Evolutionary conservation across 225 moss, liverwort and hornwort species (phyloP).

Genomic region (Thuidium tamariscinum): DNA sequence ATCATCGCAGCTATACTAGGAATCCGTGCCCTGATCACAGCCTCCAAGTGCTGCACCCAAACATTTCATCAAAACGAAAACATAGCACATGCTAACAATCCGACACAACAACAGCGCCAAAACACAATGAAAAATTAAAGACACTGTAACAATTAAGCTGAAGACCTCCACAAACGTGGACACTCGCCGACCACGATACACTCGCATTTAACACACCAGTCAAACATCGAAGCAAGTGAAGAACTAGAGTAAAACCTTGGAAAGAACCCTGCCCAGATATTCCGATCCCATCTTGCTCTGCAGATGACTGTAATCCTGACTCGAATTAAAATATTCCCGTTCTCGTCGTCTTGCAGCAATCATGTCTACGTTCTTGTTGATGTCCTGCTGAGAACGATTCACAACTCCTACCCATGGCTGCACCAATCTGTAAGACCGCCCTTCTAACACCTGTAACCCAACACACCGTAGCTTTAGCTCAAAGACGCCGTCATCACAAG

Average conservation of each 20-base stretch:
- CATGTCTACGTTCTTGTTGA: conserved; percentile 60
- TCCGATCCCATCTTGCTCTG: conserved; percentile 55
- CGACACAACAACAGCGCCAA: neutral
- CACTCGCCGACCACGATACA: neutral
- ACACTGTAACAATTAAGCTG: neutral
- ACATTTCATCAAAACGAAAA: neutral
- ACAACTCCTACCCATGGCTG: conserved; percentile 40
- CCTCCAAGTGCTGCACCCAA: conserved; percentile 39
- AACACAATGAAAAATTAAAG: neutral
- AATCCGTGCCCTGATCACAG: conserved; percentile 37
- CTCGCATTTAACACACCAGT: neutral
- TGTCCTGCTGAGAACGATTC: conserved; percentile 56
- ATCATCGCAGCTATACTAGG: conserved; percentile 48
- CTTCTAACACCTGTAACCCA: conserved; percentile 37
- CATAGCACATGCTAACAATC: neutral
- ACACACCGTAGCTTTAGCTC: neutral
- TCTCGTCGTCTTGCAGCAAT: conserved; percentile 49
- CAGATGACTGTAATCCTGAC: conserved; percentile 44
- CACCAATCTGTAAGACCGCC: conserved; percentile 30
- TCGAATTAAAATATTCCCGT: conserved; percentile 39
- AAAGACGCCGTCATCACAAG: neutral
- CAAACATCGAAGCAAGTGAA: neutral
- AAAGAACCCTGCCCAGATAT: conserved; percentile 43
- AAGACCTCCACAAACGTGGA: neutral
- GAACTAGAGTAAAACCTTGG: conserved; percentile 22